Conservation (phyloP, 2,329 filamentous ascomycete species). For the Plenodomus biglobosus region DNA sequence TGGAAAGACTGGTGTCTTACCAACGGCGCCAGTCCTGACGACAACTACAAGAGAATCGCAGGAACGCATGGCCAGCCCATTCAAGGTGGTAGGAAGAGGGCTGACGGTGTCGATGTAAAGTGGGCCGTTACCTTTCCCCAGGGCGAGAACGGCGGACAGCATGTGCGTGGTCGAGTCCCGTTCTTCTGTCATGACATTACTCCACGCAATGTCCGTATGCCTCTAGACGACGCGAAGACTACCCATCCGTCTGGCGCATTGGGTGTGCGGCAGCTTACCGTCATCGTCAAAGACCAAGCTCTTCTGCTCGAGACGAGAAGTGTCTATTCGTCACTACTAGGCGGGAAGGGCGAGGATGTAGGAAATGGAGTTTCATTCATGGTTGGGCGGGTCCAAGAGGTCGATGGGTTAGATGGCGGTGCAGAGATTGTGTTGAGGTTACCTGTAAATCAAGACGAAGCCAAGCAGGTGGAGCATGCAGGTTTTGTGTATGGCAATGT, state of each 20-base stretch:
- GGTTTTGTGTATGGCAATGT: constrained; percentile 35
- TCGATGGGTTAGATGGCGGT: constrained; percentile 15
- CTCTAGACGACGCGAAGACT: constrained; percentile 44
- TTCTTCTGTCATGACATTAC: constrained; percentile 66
- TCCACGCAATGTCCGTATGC: constrained; percentile 57
- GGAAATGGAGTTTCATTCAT: constrained; percentile 16
- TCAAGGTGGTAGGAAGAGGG: constrained; percentile 56
- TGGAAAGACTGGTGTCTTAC: constrained; percentile 62
- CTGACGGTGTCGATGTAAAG: constrained; percentile 59
- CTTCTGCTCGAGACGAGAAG: constrained; percentile 15
- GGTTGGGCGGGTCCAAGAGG: constrained; percentile 16
- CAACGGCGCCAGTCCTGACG: constrained; percentile 8
- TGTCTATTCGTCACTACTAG: constrained; percentile 20
- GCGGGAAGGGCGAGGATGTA: constrained; percentile 1
- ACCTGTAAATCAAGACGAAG: constrained; percentile 22
- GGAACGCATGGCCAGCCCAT: constrained; percentile 54
- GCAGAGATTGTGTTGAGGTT: constrained; percentile 23
- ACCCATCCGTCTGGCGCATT: constrained; percentile 56
- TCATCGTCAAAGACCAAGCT: constrained; percentile 25
- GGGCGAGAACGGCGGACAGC: constrained; percentile 40
- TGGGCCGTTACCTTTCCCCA: constrained; percentile 61
- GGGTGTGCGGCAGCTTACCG: constrained; percentile 45
- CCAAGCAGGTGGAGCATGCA: constrained; percentile 9
- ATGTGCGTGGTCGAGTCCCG: constrained; percentile 55
- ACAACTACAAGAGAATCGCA: constrained; percentile 14